Conservation (phyloP, 2,329 filamentous ascomycete species). For the Tolypocladium ophioglossoides region DNA sequence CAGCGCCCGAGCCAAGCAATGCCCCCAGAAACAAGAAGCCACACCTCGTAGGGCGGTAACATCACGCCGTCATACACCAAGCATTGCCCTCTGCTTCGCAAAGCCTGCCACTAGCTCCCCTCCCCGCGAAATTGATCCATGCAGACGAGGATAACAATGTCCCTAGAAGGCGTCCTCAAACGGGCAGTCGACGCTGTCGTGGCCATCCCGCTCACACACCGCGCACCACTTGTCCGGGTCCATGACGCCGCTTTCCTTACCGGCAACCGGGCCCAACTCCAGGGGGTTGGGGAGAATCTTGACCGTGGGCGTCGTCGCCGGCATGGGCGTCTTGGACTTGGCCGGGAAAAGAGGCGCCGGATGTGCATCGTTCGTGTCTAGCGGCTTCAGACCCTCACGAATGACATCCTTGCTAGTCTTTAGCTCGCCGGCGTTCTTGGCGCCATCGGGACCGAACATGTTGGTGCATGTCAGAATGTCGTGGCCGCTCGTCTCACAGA, state of each 20-base stretch:
- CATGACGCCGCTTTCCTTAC: constrained; percentile 66
- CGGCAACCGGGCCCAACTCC: constrained; percentile 59
- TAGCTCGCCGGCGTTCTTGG: constrained; percentile 19
- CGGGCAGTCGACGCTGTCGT: constrained; percentile 91
- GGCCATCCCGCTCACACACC: constrained; percentile 88
- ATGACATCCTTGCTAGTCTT: constrained; percentile 22
- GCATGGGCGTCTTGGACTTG: constrained; percentile 31
- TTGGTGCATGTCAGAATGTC: constrained; percentile 91
- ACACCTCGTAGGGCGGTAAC: constrained; percentile 6
- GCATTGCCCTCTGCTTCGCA: not conserved
- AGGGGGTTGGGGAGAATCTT: constrained; percentile 49
- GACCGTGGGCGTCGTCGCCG: constrained; percentile 27
- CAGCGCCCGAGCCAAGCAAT: constrained; percentile 18
- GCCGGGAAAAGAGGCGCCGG: constrained; percentile 46
- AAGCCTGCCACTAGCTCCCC: not conserved
- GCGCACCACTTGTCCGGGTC: constrained; percentile 94
- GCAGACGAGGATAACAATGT: not conserved
- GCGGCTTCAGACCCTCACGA: constrained; percentile 27
- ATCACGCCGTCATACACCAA: constrained; percentile 9
- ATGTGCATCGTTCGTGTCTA: constrained; percentile 30
- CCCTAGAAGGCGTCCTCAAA: constrained; percentile 69
- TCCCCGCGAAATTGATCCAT: not conserved
- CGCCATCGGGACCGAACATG: constrained; percentile 55
- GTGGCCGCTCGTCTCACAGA: constrained; percentile 84
- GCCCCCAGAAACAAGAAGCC: constrained; percentile 10